Percentiles rank a stretch among this genome's conserved stretches.
Evolutionary conservation across 805 yeast species (phyloP).

Genomic region (Nakazawaea holstii): DNA sequence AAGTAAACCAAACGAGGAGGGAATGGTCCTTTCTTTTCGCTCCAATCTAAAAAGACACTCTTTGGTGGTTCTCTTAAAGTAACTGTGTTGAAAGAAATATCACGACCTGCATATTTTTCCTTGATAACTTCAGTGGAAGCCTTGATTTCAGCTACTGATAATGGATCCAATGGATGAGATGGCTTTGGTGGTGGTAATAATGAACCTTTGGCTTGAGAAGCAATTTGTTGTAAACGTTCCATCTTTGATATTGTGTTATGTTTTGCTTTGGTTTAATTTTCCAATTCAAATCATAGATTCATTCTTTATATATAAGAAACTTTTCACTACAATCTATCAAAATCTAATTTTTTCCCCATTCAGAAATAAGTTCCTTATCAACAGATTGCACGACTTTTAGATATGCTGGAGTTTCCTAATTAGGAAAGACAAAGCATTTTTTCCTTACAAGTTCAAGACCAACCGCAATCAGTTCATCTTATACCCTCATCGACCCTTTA

Average conservation of each 20-base stretch:
- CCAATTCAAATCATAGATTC: neutral
- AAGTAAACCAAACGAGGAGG: constrained; percentile 69
- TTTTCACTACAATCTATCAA: neutral
- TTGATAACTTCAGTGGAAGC: constrained; percentile 50
- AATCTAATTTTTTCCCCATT: constrained; percentile 1
- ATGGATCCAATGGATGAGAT: constrained; percentile 68
- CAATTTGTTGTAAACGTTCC: constrained; percentile 65
- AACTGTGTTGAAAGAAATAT: constrained; percentile 58
- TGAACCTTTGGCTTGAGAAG: constrained; percentile 55
- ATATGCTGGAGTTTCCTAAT: neutral
- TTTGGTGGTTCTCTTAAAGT: constrained; percentile 71
- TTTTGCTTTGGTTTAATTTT: neutral
- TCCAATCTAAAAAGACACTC: constrained; percentile 58
- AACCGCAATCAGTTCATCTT: neutral
- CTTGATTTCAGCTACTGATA: constrained; percentile 56
- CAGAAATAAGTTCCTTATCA: constrained; percentile 2
- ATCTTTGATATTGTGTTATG: constrained; percentile 21
- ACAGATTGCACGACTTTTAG: neutral
- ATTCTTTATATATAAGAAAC: neutral
- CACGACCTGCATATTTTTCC: constrained; percentile 37
- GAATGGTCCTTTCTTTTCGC: constrained; percentile 48
- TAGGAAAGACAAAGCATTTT: constrained; percentile 2
- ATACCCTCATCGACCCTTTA: neutral
- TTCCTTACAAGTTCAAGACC: neutral
- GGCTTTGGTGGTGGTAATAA: constrained; percentile 49